Evolutionary conservation across 2,329 filamentous ascomycete genomes (phyloP), one percentile per base, ranked within the genome.

Genomic region (Calonectria henricotiae): DNA sequence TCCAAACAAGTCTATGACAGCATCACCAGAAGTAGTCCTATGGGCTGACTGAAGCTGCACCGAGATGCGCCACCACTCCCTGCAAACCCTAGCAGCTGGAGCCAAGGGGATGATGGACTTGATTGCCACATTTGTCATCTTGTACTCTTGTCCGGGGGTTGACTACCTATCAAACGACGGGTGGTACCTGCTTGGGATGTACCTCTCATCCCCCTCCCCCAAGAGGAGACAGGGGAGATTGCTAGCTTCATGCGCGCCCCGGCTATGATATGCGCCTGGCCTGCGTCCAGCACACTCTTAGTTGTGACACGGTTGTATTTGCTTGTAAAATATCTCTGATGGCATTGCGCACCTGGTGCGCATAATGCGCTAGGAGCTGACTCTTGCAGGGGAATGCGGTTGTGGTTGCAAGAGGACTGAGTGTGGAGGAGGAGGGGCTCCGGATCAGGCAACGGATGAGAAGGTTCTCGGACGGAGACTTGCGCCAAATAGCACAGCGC

Each of bases 241-340:
- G 62, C 67, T 69, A 69, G 67, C 67, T 69, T 69, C 54, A 69
- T 65, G 67, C 67, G 62, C 39, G 51, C 67, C 41, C 35, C 41
- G 15, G 35, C 25, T 20, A 46, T 55, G 23, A 65, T 32, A 65
- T 62, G 67, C 54, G 46, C 44, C 44, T 15, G 35, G 49, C 32
- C 37, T 47, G 44, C 64, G 25, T 44, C 23, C 23, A 44, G 55
- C 65, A 12, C 51, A 65, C 30, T 43, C 17, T 23, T 32, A 5
- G 51, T 11, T 37, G 37, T 43, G 61, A 64, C 43, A 61, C 51
- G 61, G 62, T 49, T 68, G 67, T 61, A 37, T 54, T 37, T 46
- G n/a, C 1, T 11, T 23, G 43, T 4, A 39, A 39, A 55, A 39
- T 39, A 35, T 39, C 35, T 58, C 11, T 23, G 37, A 58, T 37